phyloP scores from a whole-genome alignment of 352 stramenopile genomes.

The Thraustochytrium striatum region DNA sequence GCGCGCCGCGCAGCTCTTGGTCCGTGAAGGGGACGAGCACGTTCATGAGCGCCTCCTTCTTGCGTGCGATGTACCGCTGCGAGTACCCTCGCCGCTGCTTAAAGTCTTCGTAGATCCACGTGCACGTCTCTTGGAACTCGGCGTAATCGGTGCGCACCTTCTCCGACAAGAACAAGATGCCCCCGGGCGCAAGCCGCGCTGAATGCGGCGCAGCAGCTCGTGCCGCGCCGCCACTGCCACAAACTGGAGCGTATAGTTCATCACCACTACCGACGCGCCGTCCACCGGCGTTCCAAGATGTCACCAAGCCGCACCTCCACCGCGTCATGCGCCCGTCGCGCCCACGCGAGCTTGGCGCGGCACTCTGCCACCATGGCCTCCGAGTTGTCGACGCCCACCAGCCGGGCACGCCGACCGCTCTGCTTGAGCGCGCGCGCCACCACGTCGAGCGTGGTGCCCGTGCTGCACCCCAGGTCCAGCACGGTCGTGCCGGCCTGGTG shows the following conservation, averaged over 20 bases:
- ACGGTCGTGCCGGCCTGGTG: constrained; percentile 31
- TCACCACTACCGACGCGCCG: constrained; percentile 41
- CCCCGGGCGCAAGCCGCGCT: constrained; percentile 4
- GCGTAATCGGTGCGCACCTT: constrained; percentile 37
- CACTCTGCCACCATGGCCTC: constrained; percentile 4
- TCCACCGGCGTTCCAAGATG: not conserved
- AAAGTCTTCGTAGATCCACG: constrained; percentile 50
- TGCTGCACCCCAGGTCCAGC: constrained; percentile 47
- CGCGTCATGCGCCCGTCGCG: not conserved
- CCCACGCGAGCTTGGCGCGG: not conserved
- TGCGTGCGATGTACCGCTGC: constrained; percentile 37
- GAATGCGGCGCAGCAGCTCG: constrained; percentile 13
- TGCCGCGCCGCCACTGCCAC: constrained; percentile 19
- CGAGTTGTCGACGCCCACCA: constrained; percentile 12
- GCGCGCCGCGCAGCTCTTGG: constrained; percentile 17
- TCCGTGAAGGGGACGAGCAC: constrained; percentile 47
- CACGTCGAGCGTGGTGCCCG: constrained; percentile 45
- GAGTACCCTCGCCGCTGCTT: constrained; percentile 47
- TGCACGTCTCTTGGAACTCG: constrained; percentile 46
- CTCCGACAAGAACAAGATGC: constrained; percentile 47
- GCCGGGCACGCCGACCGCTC: too few species aligned
- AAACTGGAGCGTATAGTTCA: constrained; percentile 51
- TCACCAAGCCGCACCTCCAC: not conserved
- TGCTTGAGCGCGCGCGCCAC: constrained; percentile 6
- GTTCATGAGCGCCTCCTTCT: constrained; percentile 46